Base-by-base conservation (phyloP, 805 yeast species). In the Vanderwaltozyma verrucispora region DNA sequence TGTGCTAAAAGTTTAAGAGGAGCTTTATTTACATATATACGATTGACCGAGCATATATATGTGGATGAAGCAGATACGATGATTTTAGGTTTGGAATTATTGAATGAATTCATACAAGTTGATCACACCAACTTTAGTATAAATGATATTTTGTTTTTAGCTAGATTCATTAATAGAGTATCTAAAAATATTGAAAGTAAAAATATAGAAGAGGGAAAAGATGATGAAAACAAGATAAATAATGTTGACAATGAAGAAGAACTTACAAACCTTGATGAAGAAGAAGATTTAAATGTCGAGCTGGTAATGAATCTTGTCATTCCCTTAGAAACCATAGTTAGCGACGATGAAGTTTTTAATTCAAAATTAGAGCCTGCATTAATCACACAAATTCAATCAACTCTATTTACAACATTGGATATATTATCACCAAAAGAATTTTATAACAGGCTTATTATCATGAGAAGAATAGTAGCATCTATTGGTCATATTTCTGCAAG, bases 401-500 rank as follows among this genome's bases (percentile, higher is more conserved):
- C 35, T 7, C 32, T 56, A 19, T 36, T 55, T 10, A 26, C 30
- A 9, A 14, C 54, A 1, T 35, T 57, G 11, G 46, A 48, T 4
- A 29, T 23, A 4, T 36, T 55, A 24, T 30, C 36, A 13, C 27
- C 33, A 1, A 54, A 51, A 30, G 39, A 37, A n/a, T 53, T 53
- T 18, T 39, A 43, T 6, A 53, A 54, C 33, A 58, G 52, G 29
- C 39, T 60, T 18, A 58, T 60, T n/a, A 37, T 50, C 1, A 49
- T 55, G 54, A 51, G 64, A 44, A 44, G 62, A 28, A 20, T 56
- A 5, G 41, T 46, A 6, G 43, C 55, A 3, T 37, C 48, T 5
- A 30, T 50, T 23, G 63, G 60, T 8, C 37, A 49, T 26, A 47
- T 58, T 11, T 56, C 63, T 2, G 50, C 60, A 7, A 50, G 49